These are phyloP conservation scores for Cyclostephanos tholiformis DNA, from an alignment of 108 stramenopile genomes.

Conservation along the genomic window DNA sequence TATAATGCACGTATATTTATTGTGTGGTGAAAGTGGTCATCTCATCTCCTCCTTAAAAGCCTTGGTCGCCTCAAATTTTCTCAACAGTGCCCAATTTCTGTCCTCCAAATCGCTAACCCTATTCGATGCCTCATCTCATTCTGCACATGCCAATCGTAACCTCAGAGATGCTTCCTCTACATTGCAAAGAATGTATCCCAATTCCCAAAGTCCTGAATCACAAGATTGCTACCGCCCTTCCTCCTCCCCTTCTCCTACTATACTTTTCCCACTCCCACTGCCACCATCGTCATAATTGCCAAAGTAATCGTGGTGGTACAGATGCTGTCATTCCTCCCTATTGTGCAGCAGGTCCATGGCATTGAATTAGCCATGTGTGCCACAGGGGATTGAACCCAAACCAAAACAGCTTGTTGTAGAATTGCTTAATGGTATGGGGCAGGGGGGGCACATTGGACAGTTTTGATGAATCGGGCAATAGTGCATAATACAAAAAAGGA, in stretches of 20 bases:
- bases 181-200: conserved; percentile 64
- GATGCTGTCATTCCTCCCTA: conserved; percentile 35
- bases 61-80: conserved; percentile 67
- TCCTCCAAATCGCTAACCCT: conserved; percentile 59
- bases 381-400: conserved; percentile 67
- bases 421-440: conserved; percentile 55
- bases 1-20: background rate
- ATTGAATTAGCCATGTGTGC: conserved; percentile 83
- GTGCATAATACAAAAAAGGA: no score
- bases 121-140: conserved; percentile 55
- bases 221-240: conserved; percentile 23
- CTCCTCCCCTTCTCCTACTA: conserved; percentile 2
- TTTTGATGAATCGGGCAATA: background rate
- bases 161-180: conserved; percentile 70
- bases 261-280: background rate
- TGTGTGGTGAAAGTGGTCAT: background rate
- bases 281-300: background rate
- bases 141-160: conserved; percentile 61
- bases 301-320: background rate
- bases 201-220: conserved; percentile 47
- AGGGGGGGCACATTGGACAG: conserved; percentile 34
- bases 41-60: conserved; percentile 49
- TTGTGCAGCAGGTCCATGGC: conserved; percentile 59
- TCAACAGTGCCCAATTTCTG: conserved; percentile 78
- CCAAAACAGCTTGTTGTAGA: conserved; percentile 82